These are phyloP conservation scores for Brassica balearica DNA, from an alignment of 441 rosid genomes.

Conservation along the genomic window DNA sequence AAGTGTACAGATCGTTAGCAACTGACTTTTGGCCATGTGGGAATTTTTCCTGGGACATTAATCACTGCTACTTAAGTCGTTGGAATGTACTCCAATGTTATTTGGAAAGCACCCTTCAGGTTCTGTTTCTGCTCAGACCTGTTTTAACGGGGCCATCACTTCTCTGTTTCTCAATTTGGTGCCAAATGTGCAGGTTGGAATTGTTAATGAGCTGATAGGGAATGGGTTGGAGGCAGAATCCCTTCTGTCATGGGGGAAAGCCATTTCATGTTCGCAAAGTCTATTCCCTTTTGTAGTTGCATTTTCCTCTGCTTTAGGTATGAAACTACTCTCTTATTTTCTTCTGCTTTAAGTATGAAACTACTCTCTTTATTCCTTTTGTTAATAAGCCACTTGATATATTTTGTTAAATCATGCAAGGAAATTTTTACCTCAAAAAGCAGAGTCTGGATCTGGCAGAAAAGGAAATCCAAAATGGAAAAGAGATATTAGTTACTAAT, in stretches of 20 bases:
- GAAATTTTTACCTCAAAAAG: conserved; percentile 76
- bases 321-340: conserved; percentile 3
- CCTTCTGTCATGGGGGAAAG: conserved; percentile 80
- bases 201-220: conserved; percentile 75
- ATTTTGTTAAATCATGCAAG: conserved; percentile 45
- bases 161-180: conserved; percentile 35
- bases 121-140: conserved; percentile 43
- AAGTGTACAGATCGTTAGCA: conserved; percentile 55
- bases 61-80: conserved; percentile 75
- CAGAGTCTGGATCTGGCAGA: conserved; percentile 65
- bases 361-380: conserved; percentile 1
- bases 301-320: conserved; percentile 86
- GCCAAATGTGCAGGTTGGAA: conserved; percentile 64
- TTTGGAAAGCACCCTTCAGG: conserved; percentile 98
- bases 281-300: conserved; percentile 68
- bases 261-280: conserved; percentile 64
- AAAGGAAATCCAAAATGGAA: conserved; percentile 70
- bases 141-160: conserved; percentile 20
- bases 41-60: conserved; percentile 51
- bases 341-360: conserved; percentile 65
- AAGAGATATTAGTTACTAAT: conserved; percentile 6
- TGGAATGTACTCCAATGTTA: conserved; percentile 91
- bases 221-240: conserved; percentile 83
- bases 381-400: conserved; percentile 13
- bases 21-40: conserved; percentile 68